phyloP scores from a whole-genome alignment of 1,139 yeast genomes.

The Nadsonia commutata region DNA sequence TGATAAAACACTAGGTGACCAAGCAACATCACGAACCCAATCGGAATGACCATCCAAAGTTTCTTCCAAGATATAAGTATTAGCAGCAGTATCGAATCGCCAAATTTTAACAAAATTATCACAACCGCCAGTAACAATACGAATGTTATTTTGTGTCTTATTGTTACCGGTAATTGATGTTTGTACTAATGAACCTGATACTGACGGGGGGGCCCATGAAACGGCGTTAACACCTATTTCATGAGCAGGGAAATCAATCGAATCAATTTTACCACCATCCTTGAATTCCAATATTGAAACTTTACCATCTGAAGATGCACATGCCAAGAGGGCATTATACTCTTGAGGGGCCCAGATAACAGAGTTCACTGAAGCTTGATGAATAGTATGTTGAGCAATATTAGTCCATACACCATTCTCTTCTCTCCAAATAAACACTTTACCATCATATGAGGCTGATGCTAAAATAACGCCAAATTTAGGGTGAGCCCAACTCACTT shows the following conservation, averaged over 20 bases:
- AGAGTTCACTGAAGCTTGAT: constrained; percentile 87
- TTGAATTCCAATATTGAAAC: constrained; percentile 84
- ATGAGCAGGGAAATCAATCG: constrained; percentile 61
- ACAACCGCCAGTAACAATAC: constrained; percentile 90
- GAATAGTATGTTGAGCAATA: constrained; percentile 77
- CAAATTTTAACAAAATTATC: constrained; percentile 89
- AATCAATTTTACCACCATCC: constrained; percentile 73
- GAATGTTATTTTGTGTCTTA: constrained; percentile 28
- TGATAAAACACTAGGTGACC: constrained; percentile 86
- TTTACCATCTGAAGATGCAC: constrained; percentile 87
- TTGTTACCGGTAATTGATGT: constrained; percentile 10
- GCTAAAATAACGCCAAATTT: constrained; percentile 92
- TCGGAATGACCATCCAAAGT: constrained; percentile 81
- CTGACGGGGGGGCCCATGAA: constrained; percentile 79
- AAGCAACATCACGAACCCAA: constrained; percentile 97
- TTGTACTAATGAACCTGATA: constrained; percentile 24
- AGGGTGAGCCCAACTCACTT: constrained; percentile 98
- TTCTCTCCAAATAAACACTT: constrained; percentile 89
- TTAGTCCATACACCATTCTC: constrained; percentile 81
- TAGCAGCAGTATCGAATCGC: constrained; percentile 46
- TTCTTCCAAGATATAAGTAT: constrained; percentile 58
- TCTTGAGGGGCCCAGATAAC: constrained; percentile 98
- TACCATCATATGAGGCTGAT: constrained; percentile 90
- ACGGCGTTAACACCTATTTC: constrained; percentile 89
- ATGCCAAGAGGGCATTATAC: constrained; percentile 79